A percentile compares a stretch with the other conserved stretches of the same genome.
phyloP scores from a whole-genome alignment of 2,329 filamentous ascomycete species.

The Ustulina deusta region DNA sequence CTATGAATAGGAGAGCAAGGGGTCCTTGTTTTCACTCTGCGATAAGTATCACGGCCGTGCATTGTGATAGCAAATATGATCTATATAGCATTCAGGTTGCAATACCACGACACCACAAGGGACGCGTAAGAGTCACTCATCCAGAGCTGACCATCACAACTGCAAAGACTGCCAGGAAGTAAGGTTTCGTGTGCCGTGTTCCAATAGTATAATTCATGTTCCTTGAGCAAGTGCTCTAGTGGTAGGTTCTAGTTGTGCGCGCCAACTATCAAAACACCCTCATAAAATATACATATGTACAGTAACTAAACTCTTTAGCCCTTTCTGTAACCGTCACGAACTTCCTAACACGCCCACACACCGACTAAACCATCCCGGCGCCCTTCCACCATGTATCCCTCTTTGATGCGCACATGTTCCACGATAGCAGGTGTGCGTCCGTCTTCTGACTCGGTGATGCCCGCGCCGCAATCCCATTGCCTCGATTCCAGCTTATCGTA shows the following conservation, averaged over 20 bases:
- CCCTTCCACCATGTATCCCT: constrained; percentile 94
- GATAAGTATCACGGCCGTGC: background rate
- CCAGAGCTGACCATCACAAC: background rate
- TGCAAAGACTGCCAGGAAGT: background rate
- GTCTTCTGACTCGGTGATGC: constrained; percentile 75
- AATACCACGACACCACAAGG: background rate
- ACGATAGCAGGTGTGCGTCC: constrained; percentile 75
- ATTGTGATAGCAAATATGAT: background rate
- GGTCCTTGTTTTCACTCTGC: background rate
- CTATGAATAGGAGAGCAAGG: background rate
- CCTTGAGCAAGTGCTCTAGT: background rate
- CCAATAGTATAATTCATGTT: background rate
- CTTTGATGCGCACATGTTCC: constrained; percentile 88
- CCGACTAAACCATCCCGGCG: constrained; percentile 88
- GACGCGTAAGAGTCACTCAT: background rate
- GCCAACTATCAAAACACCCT: background rate
- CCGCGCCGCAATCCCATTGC: constrained; percentile 96
- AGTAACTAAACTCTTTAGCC: background rate
- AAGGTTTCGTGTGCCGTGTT: background rate
- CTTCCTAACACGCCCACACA: constrained; percentile 71
- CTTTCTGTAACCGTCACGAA: background rate
- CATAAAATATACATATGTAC: constrained; percentile 14
- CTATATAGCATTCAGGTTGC: background rate
- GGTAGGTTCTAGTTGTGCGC: background rate
- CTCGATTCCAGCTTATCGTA: constrained; percentile 97